Evolutionary conservation across 225 moss, liverwort and hornwort species (phyloP).

Genomic region (Polytrichum commune): DNA sequence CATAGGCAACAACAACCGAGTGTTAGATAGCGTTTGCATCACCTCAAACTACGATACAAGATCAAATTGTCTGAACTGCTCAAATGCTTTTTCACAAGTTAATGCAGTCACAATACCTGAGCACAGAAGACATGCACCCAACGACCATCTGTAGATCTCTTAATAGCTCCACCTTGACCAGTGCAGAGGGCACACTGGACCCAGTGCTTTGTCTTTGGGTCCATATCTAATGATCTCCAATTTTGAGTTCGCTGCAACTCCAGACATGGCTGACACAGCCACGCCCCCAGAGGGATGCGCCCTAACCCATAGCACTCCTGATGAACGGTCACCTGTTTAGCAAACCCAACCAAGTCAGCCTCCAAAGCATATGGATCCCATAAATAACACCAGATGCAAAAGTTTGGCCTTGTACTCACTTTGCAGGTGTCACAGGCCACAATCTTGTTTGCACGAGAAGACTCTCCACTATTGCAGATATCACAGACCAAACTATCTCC

Average conservation of each 20-base stretch:
- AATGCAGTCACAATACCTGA: slow-evolving; percentile 36
- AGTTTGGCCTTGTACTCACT: slow-evolving; percentile 35
- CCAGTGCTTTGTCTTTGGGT: slow-evolving; percentile 39
- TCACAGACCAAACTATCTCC: slow-evolving; percentile 49
- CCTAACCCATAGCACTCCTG: slow-evolving; percentile 68
- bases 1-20: not conserved
- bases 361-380: not conserved
- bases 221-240: slow-evolving; percentile 43
- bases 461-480: slow-evolving; percentile 56
- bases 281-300: slow-evolving; percentile 49
- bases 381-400: not conserved
- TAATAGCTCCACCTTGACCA: slow-evolving; percentile 59
- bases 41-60: not conserved
- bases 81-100: not conserved
- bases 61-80: not conserved
- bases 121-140: slow-evolving; percentile 80
- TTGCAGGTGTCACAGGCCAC: slow-evolving; percentile 60
- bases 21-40: not conserved
- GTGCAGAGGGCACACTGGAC: slow-evolving; percentile 69
- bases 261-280: slow-evolving; percentile 65
- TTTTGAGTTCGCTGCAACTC: slow-evolving; percentile 61
- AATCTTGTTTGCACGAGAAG: slow-evolving; percentile 53
- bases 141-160: slow-evolving; percentile 66
- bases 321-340: slow-evolving; percentile 63
- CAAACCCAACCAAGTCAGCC: slow-evolving; percentile 10